phyloP scores from a whole-genome alignment of 768 basidiomycete species.

The Boletellus sp. region DNA sequence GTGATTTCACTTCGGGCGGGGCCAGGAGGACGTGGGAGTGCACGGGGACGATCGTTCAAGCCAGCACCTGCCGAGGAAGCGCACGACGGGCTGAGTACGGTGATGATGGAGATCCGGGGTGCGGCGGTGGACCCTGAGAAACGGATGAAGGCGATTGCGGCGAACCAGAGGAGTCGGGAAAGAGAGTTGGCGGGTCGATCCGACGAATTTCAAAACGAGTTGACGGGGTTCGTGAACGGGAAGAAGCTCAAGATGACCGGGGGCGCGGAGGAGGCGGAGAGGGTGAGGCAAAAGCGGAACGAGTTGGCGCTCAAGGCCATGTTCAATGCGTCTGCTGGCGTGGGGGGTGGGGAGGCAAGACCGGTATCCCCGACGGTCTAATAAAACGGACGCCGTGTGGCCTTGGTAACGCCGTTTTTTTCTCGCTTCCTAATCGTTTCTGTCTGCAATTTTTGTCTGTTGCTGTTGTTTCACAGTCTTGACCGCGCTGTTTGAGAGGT shows the following conservation, averaged over 20 bases:
- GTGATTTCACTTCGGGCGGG: conserved; percentile 69
- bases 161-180: conserved; percentile 76
- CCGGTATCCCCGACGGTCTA: conserved; percentile 7
- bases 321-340: conserved; percentile 45
- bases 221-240: conserved; percentile 79
- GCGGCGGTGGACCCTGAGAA: conserved; percentile 77
- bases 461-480: no score
- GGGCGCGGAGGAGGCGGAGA: conserved; percentile 86
- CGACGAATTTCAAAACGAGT: conserved; percentile 83
- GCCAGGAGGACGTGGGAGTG: conserved; percentile 37
- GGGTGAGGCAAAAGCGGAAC: conserved; percentile 80
- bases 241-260: conserved; percentile 95
- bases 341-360: conserved; percentile 3
- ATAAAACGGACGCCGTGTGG: no score
- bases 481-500: no score
- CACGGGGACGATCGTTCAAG: conserved; percentile 48
- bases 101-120: conserved; percentile 88
- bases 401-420: no score
- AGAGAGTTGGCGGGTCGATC: conserved; percentile 66
- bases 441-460: no score
- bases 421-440: no score
- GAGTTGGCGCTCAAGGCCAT: conserved; percentile 87
- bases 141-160: conserved; percentile 90
- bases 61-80: conserved; percentile 67
- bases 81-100: conserved; percentile 62